Base-by-base conservation (phyloP, 208 protist genomes). In the Kentomonas sorsogonicus region DNA sequence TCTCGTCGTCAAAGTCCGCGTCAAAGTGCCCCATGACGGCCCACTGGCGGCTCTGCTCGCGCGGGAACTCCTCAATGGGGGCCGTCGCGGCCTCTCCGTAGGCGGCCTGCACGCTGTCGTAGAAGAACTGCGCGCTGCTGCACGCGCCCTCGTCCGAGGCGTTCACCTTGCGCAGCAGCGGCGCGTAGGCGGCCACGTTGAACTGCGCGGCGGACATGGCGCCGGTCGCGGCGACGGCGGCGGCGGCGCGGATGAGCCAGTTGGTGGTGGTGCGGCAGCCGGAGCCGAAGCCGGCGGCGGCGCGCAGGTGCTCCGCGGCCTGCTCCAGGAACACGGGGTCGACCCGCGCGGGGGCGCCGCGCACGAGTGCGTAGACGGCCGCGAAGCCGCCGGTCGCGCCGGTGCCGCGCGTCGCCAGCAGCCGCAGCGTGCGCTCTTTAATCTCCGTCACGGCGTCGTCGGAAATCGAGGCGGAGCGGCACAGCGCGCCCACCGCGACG, bases 1-100 rank as follows among this genome's bases (percentile, higher is more conserved):
- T 55, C 61, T 95, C 89, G 47, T 95, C 89, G 33, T 95, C 89
- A 5, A 95, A 72, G 60, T 95, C 89, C 3, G 89, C 89, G 47
- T 95, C 89, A 44, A 93, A 95, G 38, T 76, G 66, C 22, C 81
- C 81, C 13, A 77, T 64, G 18, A 66, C 34, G 27, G 51, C 59
- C 87, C 87, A 94, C 66, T 81, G 70, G 6, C 70, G 52, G 73
- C 83, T 91, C 39, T 38, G 56, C 26, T 83, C 82, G n/a, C 61
- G 76, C 10, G 69, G 66, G 34, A 81, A 48, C 20, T 72, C 66
- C 26, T 76, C 76, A 38, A 90, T 6, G 13, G 7, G 1, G 13
- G 13, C 31, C 0, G 31, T 27, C 0, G 62, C 66, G 23, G 56
- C 44, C 1, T 45, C 34, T 23, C 85, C 85, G 60, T 82, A 87